phyloP scores from a whole-genome alignment of 2,329 filamentous ascomycete species.

The Beauveria asiatica region DNA sequence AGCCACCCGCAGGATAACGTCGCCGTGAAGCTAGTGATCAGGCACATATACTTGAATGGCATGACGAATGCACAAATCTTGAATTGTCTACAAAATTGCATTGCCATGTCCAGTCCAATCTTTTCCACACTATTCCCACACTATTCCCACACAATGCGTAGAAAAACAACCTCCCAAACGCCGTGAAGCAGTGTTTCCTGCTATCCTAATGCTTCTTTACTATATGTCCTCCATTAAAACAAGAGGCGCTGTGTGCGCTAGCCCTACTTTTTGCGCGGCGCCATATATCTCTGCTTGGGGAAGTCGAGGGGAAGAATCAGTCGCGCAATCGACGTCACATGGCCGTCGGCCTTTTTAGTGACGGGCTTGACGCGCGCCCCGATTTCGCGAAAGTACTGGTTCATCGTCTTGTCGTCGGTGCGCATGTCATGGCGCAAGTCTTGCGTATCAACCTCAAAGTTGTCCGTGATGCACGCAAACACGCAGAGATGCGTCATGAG shows the following conservation, averaged over 20 bases:
- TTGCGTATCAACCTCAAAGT: conserved; percentile 63
- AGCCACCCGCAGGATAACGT: background rate
- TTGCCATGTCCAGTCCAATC: background rate
- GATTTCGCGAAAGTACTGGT: conserved; percentile 66
- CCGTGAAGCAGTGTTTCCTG: background rate
- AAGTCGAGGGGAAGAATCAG: conserved; percentile 74
- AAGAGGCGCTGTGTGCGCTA: background rate
- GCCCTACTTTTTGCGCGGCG: conserved; percentile 14
- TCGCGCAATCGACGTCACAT: conserved; percentile 50
- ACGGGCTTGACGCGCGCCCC: conserved; percentile 58
- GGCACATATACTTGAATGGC: background rate
- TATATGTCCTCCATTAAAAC: background rate
- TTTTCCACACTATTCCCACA: background rate
- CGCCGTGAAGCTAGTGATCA: background rate
- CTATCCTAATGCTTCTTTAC: background rate
- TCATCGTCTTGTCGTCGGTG: conserved; percentile 62
- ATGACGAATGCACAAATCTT: background rate
- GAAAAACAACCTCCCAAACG: background rate
- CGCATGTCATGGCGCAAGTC: conserved; percentile 64
- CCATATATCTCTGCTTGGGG: conserved; percentile 49
- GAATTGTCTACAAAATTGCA: background rate
- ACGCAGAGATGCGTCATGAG: conserved; percentile 66
- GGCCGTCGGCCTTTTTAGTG: conserved; percentile 54
- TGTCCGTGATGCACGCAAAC: conserved; percentile 62
- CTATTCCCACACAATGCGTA: background rate